These are phyloP conservation scores for Rosellinia necatrix DNA, from an alignment of 2,329 filamentous ascomycete species.

Conservation along the genomic window DNA sequence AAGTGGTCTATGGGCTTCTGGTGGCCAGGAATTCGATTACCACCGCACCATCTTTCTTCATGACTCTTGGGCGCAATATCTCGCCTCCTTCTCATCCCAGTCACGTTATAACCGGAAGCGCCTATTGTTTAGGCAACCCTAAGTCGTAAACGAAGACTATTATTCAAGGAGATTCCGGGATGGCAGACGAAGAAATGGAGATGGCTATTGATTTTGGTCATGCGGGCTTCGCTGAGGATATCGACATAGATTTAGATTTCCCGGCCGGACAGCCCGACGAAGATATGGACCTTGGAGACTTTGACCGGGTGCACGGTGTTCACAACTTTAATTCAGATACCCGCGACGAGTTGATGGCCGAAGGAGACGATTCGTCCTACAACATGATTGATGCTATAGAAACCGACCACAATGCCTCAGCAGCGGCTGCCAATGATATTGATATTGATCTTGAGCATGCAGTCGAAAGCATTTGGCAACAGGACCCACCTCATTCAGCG, in stretches of 20 bases:
- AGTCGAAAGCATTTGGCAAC: conserved; percentile 37
- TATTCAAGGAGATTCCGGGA: conserved; percentile 23
- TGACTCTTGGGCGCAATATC: conserved; percentile 12
- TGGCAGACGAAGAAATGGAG: conserved; percentile 44
- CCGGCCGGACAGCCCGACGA: conserved; percentile 39
- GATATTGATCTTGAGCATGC: conserved; percentile 40
- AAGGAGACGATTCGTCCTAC: conserved; percentile 41
- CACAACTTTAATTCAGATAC: conserved; percentile 40
- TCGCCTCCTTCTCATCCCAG: conserved; percentile 1
- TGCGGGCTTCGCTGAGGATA: conserved; percentile 38
- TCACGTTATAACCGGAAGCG: conserved; percentile 1
- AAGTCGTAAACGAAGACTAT: neutral
- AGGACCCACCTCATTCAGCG: conserved; percentile 18
- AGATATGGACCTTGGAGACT: conserved; percentile 42
- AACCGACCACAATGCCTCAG: conserved; percentile 33
- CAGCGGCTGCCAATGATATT: conserved; percentile 35
- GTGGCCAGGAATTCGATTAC: neutral
- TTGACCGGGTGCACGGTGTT: conserved; percentile 36
- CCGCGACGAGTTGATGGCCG: conserved; percentile 42
- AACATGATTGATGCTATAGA: conserved; percentile 43
- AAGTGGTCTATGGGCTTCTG: neutral
- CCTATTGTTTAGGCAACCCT: no score
- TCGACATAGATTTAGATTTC: conserved; percentile 44
- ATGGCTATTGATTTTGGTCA: conserved; percentile 41
- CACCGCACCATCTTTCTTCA: neutral